Evolutionary conservation across 2,329 filamentous ascomycete species (phyloP).

Genomic region (Penicillium expansum): DNA sequence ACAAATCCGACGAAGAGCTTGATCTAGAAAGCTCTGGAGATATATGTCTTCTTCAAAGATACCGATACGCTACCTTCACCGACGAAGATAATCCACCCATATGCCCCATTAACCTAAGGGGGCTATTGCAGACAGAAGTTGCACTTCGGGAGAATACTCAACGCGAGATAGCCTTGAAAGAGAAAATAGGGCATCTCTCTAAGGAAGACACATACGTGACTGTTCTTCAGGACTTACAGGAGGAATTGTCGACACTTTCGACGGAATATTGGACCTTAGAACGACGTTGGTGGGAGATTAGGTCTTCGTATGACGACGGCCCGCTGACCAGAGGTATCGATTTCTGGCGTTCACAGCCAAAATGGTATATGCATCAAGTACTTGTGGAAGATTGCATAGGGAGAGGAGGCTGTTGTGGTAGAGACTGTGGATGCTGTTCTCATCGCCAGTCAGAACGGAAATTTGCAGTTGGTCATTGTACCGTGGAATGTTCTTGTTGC

Average conservation of each 20-base stretch:
- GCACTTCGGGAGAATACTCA: neutral
- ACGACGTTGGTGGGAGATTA: neutral
- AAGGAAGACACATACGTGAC: neutral
- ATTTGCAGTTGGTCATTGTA: neutral
- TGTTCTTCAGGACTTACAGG: neutral
- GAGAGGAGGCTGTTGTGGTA: slow-evolving; percentile 3
- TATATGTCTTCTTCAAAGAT: slow-evolving; percentile 3
- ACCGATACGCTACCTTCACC: neutral
- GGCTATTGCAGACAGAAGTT: slow-evolving; percentile 1
- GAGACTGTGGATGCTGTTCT: slow-evolving; percentile 2
- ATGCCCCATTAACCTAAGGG: neutral
- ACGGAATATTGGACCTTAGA: neutral
- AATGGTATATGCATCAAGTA: slow-evolving; percentile 8
- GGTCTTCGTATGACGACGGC: neutral
- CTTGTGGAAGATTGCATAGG: slow-evolving; percentile 3
- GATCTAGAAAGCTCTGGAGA: neutral
- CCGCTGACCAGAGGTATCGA: slow-evolving; percentile 4
- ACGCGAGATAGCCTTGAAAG: neutral
- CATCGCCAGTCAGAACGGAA: neutral
- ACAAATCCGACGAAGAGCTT: neutral
- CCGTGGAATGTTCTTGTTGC: neutral
- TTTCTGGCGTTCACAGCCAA: slow-evolving; percentile 6
- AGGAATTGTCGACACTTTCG: neutral
- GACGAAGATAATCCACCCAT: neutral
- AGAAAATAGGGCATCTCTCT: neutral